Base-by-base conservation (phyloP, 495 filamentous ascomycete species). In the Apodospora peruviana region DNA sequence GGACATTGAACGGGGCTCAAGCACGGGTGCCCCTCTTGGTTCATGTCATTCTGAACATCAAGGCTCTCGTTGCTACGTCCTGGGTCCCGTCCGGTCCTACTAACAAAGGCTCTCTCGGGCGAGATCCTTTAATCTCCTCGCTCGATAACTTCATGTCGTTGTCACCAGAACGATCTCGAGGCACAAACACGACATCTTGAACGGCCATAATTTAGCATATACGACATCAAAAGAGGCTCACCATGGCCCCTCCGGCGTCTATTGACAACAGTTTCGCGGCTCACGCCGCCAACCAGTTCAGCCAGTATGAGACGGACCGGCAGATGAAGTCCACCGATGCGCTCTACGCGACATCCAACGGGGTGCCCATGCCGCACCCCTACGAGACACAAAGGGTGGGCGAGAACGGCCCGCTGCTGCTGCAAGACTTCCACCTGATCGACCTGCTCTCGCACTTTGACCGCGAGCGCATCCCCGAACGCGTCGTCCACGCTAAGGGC, bases 391-490 rank as follows among this genome's bases (percentile, higher is more conserved):
- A 49, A n/a, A 25, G 47, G 9, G 20, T 46, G 10, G 17, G 34
- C 7, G 17, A 27, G n/a, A 46, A 46, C 7, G 49, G 49, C 12
- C 49, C 49, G 1, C 25, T 52, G 14, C 55, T 70, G 1, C 59
- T 68, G 18, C 49, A 61, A 40, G 64, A 65, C 51, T 65, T 64
- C 22, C 54, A 69, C 37, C 24, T 56, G 44, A 25, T 61, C 40
- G 76, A 79, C 56, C 72, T 85, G 16, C 70, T 88, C 29, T 81
- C 83, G 11, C 83, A 87, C 61, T 88, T 87, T 56, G 77, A 84
- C 55, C 67, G 75, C 24, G 76, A 79, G 54, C 61, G 72, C 17
- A 75, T 76, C 16, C 73, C 72, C 7, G 73, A 80, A 57, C 64
- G 78, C 38, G 74, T 78, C 4, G 82, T 86, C 10, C 82, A 85